A percentile compares a stretch with the other conserved stretches of the same genome.
phyloP scores from a whole-genome alignment of 257 asterid species.

The Mitragyna speciosa region DNA sequence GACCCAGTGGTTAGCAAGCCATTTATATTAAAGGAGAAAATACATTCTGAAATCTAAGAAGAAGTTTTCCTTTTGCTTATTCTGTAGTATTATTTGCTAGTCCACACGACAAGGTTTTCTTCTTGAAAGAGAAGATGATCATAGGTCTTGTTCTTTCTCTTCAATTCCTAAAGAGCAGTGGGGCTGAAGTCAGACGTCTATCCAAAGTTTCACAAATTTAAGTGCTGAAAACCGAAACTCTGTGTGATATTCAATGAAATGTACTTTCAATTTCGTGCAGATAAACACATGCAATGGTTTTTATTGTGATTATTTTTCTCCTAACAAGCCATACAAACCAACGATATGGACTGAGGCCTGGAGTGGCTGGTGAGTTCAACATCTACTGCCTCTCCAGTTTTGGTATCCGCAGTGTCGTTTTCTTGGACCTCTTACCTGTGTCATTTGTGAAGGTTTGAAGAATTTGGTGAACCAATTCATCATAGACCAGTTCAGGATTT shows the following conservation, averaged over 20 bases:
- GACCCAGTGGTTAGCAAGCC: slow-evolving; percentile 80
- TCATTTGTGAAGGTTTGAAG: slow-evolving; percentile 66
- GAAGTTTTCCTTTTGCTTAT: neutral
- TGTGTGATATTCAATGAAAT: neutral
- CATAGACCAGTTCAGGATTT: slow-evolving; percentile 96
- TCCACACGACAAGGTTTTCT: neutral
- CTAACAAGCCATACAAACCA: slow-evolving; percentile 92
- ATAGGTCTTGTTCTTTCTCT: neutral
- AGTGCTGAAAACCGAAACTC: neutral
- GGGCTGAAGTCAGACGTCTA: neutral
- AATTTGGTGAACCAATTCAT: slow-evolving; percentile 79
- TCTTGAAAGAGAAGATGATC: neutral
- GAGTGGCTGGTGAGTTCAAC: slow-evolving; percentile 81
- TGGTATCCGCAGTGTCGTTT: neutral
- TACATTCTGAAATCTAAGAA: neutral
- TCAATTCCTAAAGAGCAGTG: neutral
- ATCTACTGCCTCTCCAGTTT: slow-evolving; percentile 6
- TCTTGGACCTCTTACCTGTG: neutral
- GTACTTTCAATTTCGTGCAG: slow-evolving; percentile 40
- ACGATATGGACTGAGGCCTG: slow-evolving; percentile 96
- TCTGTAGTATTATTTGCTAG: neutral
- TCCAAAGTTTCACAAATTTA: neutral
- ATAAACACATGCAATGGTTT: slow-evolving; percentile 96
- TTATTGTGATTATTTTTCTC: slow-evolving; percentile 85
- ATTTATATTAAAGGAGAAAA: neutral